Evolutionary conservation across 257 asterid genomes (phyloP), one percentile per base, ranked within the genome.

Genomic region (Solanum sejunctum): DNA sequence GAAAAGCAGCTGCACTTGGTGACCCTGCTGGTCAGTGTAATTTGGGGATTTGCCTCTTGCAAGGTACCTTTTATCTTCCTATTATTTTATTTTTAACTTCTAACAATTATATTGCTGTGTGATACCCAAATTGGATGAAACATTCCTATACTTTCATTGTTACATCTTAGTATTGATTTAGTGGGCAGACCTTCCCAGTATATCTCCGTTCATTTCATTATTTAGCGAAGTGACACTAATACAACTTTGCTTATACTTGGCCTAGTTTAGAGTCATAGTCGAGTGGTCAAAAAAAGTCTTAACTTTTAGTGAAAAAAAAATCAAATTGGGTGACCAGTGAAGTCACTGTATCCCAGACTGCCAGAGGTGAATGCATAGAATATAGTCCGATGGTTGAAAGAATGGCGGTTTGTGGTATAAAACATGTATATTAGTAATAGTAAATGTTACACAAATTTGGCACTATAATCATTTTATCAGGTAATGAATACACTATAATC

Each of bases 1-100:
- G 86, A 84, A 91, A 85, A 83, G 98, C 98, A 63, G 95, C 98
- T 51, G 92, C 89, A 88, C 92, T 93, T 55, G 97, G 97, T 81
- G 93, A 95, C 83, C 88, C 92, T 51, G 92, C 91, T 82, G 99
- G 93, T 10, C 98, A 91, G 85, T 94, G 95, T 90, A 93, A 94
- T 89, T 91, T 95, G 89, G 99, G 95, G 6, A 89, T 95, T 87
- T 93, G 97, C 1, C 91, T 66, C 83, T 89, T 95, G 89, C 93
- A 91, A 88, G 95, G 67, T 60, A 10, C 32, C 15, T 60, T 60
- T 60, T 60, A 28, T 60, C 32, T 36, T 36, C 41, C 41, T 36
- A 3, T 32, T 32, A 3, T 32, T 32, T 32, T 32, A 32, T 32
- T 32, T 32, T 32, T 32, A 32, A 32, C 36, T 32, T 32, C 36